Evolutionary conservation across 306 rosid species (phyloP), one percentile per base, ranked within the genome.

Genomic region (Begonia loranthoides): DNA sequence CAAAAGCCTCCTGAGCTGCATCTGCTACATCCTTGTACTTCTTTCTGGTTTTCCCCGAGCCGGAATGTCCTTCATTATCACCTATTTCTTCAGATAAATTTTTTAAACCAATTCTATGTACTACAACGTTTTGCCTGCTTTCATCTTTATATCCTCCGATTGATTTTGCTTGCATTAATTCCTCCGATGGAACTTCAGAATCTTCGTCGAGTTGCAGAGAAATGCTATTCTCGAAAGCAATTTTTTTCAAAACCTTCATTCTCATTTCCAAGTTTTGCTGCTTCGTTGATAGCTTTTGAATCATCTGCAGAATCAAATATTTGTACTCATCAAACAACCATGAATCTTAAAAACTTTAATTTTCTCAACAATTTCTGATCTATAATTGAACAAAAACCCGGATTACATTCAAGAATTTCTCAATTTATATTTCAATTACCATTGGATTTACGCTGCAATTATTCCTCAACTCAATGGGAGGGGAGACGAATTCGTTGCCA

Each of bases 1-100:
- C 87, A 36, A 84, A 89, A 14, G 97, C 97, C 70, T 95, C 97
- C 57, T 89, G 95, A 50, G 97, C 97, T 52, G 97, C 95, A 55
- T 68, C 85, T 15, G 95, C 78, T 39, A 78, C 97, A 8, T 74
- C 90, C 72, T 66, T 84, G 65, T 79, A 89, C 68, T 77, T 75
- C 70, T 38, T 70, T 51, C 59, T 56, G 3, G 41, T 55, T 58
- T 68, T 77, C 17, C 63, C 64, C 4, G 93, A 74, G 63, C 65
- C 67, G 10, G 81, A 68, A 14, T 65, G 66, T 64, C 61, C 69
- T 40, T 63, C 68, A 55, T 70, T 66, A 19, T 59, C 73, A 41
- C 55, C 80, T 3, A 43, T 57, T 48, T 66, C 78, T 39, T 75
- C 73, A 11, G 67, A 65, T 12, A 64, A 62, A 55, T 48, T 62